Percentiles rank a stretch among this genome's conserved stretches.
phyloP scores from a whole-genome alignment of 805 yeast genomes.

The Starmerella potacharoeniae region DNA sequence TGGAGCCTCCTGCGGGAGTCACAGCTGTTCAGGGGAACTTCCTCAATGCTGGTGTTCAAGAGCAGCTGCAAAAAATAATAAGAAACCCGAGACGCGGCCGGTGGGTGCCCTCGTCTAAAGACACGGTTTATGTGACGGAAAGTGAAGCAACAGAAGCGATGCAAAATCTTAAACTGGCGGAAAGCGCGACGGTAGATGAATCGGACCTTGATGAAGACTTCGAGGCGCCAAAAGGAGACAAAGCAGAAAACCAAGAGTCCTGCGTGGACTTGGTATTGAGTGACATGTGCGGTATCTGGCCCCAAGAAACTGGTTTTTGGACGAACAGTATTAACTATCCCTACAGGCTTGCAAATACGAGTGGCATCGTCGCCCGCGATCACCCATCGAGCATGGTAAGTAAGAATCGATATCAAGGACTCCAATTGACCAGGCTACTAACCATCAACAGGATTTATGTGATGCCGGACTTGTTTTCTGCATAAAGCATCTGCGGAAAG shows the following conservation, averaged over 20 bases:
- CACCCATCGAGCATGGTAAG: constrained; percentile 67
- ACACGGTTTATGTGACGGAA: constrained; percentile 12
- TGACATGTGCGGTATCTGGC: constrained; percentile 65
- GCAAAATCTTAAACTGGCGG: constrained; percentile 3
- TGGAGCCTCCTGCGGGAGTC: constrained; percentile 71
- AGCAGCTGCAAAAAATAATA: constrained; percentile 26
- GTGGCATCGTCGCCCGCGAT: constrained; percentile 71
- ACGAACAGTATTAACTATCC: constrained; percentile 64
- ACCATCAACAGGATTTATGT: constrained; percentile 52
- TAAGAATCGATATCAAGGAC: neutral
- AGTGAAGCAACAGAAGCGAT: neutral
- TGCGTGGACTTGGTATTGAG: constrained; percentile 55
- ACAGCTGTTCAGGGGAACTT: constrained; percentile 79
- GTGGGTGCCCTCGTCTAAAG: neutral
- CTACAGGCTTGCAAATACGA: constrained; percentile 88
- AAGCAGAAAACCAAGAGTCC: constrained; percentile 18
- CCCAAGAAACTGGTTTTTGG: constrained; percentile 42
- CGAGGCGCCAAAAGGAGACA: neutral
- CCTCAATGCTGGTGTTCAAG: constrained; percentile 37
- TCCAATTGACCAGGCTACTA: constrained; percentile 3
- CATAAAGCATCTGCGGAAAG: constrained; percentile 52
- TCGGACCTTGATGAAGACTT: constrained; percentile 23
- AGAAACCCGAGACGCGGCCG: constrained; percentile 24
- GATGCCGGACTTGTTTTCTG: constrained; percentile 80
- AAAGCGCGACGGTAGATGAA: constrained; percentile 16